Conservation (phyloP, 768 basidiomycete species). For the Suillus decipiens region DNA sequence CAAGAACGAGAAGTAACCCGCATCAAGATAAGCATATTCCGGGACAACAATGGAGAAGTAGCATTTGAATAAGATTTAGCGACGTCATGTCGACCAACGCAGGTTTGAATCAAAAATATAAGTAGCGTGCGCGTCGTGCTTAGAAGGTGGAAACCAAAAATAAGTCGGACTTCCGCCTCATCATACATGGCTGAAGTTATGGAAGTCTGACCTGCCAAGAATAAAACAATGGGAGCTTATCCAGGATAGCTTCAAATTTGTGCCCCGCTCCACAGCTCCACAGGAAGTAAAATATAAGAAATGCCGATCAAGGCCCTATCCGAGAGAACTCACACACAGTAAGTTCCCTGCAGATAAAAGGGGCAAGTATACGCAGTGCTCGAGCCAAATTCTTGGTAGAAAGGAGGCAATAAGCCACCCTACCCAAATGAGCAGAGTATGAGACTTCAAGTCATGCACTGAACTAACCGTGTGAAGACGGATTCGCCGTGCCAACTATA, state of each 20-base stretch:
- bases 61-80: neutral
- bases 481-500: neutral
- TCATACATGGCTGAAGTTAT: neutral
- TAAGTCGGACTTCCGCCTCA: neutral
- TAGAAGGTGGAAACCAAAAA: neutral
- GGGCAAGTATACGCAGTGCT: neutral
- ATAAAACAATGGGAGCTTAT: neutral
- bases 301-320: slow-evolving; percentile 9
- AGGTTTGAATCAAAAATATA: neutral
- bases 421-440: slow-evolving; percentile 2
- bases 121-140: neutral
- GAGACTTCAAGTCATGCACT: neutral
- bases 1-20: slow-evolving; percentile 14
- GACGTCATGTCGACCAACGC: neutral
- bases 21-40: neutral
- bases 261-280: slow-evolving; percentile 4
- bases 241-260: neutral
- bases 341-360: slow-evolving; percentile 4
- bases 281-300: neutral
- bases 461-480: neutral
- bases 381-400: slow-evolving; percentile 1
- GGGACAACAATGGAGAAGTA: slow-evolving; percentile 8
- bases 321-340: slow-evolving; percentile 12
- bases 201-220: slow-evolving; percentile 12
- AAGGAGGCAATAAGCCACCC: slow-evolving; percentile 1